Evolutionary conservation across 2,329 filamentous ascomycete species (phyloP).

Genomic region (Aspergillus versicolor): DNA sequence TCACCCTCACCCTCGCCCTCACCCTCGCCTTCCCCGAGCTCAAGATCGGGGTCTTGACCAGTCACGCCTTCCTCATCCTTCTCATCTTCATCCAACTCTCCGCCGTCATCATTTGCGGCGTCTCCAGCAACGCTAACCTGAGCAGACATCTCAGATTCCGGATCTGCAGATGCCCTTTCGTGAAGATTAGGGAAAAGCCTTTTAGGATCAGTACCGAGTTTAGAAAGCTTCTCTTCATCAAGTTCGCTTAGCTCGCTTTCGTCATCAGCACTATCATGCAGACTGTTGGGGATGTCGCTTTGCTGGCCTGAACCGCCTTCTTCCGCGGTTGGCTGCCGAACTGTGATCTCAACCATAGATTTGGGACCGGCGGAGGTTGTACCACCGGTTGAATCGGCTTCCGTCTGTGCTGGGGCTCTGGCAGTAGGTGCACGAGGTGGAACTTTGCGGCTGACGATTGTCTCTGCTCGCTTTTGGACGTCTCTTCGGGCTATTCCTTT

Average conservation of each 20-base stretch:
- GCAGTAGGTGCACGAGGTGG: conserved; percentile 27
- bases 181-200: conserved; percentile 26
- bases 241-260: conserved; percentile 70
- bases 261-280: conserved; percentile 66
- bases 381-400: conserved; percentile 24
- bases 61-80: conserved; percentile 17
- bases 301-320: conserved; percentile 42
- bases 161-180: conserved; percentile 23
- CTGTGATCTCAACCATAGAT: conserved; percentile 2
- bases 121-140: conserved; percentile 22
- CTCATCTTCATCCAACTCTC: conserved; percentile 23
- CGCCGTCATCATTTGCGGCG: conserved; percentile 19
- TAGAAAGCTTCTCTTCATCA: conserved; percentile 35
- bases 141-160: conserved; percentile 26
- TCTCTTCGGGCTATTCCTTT: conserved; percentile 62
- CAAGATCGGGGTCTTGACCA: conserved; percentile 12
- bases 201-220: conserved; percentile 24
- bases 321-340: conserved; percentile 36
- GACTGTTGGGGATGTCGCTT: conserved; percentile 58
- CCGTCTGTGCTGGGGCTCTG: conserved; percentile 24
- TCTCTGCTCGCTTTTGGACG: conserved; percentile 59
- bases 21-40: conserved; percentile 10
- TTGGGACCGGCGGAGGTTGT: conserved; percentile 45
- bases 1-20: conserved; percentile 5
- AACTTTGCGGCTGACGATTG: conserved; percentile 47